Base-by-base conservation (phyloP, 2,329 filamentous ascomycete genomes). In the Fusarium longipes region DNA sequence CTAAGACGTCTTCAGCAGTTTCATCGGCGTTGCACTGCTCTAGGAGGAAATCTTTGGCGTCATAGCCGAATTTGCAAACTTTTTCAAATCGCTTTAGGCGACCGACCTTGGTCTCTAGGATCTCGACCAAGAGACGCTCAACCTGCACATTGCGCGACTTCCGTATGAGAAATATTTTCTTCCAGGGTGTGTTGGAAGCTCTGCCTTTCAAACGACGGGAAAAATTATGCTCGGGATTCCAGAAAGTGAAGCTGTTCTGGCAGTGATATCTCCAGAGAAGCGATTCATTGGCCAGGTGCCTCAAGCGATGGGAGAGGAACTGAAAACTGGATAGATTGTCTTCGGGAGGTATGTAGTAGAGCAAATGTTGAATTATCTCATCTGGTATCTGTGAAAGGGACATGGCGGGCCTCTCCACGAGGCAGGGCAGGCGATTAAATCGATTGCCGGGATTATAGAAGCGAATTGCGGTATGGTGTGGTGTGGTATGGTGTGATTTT, bases 261-360 rank as follows among this genome's bases (percentile, higher is more conserved):
- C 96, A 98, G 75, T 95, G 87, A 71, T 86, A 80, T 65, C 89
- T 89, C 95, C 96, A 98, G 52, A 97, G 83, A 25, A 94, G 81
- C 9, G 90, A 88, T 59, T 93, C 90, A 70, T 89, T 88, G 36
- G 88, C 86, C 56, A 96, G 81, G 45, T 83, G 82, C 70, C 87
- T 82, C 70, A 95, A 85, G 59, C 88, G 87, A 68, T 82, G 87
- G 22, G 87, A 92, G 12, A 91, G 83, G 25, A 78, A 76, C 64
- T 86, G 82, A 35, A 89, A 71, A 56, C 73, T 77, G 15, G 68
- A 52, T 36, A 89, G 76, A 47, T 82, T 83, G 62, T 89, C 84
- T 57, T 82, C 82, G 68, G 84, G 90, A 74, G 78, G 87, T 75
- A 80, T 76, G 74, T 88, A 88, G 65, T 84, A 83, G 68, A 97